A percentile compares a stretch with the other conserved stretches of the same genome.
These are phyloP conservation scores for Xylaria sp. DNA, from an alignment of 2,329 filamentous ascomycete genomes.

Conservation along the genomic window DNA sequence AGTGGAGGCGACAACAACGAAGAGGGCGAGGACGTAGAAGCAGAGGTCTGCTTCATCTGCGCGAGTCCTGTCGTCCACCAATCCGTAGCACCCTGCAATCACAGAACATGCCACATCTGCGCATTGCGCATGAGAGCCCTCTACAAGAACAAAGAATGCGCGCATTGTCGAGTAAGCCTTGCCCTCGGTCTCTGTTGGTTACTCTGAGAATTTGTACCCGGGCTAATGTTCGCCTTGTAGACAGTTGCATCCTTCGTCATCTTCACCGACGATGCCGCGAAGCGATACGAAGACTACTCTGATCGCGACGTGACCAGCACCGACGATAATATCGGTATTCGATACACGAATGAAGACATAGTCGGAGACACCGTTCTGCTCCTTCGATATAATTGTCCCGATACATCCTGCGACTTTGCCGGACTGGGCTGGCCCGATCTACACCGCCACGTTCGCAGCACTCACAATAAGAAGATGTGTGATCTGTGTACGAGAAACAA, in stretches of 20 bases:
- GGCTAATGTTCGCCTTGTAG: constrained; percentile 43
- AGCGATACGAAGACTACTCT: constrained; percentile 86
- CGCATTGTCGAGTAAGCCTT: constrained; percentile 85
- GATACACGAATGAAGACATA: constrained; percentile 88
- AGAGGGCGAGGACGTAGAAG: constrained; percentile 70
- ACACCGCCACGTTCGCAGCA: constrained; percentile 82
- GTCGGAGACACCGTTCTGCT: constrained; percentile 90
- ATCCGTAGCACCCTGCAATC: constrained; percentile 92
- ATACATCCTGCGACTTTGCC: constrained; percentile 77
- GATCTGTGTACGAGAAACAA: constrained; percentile 80
- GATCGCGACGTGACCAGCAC: constrained; percentile 77
- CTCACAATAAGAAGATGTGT: constrained; percentile 77
- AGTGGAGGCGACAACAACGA: constrained; percentile 44
- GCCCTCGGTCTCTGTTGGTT: neutral
- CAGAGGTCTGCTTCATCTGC: constrained; percentile 96
- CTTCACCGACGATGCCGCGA: constrained; percentile 86
- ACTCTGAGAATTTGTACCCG: neutral
- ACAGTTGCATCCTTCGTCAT: constrained; percentile 84
- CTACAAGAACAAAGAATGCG: constrained; percentile 96
- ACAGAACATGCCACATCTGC: constrained; percentile 96
- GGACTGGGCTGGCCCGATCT: constrained; percentile 80
- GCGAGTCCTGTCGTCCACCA: constrained; percentile 89
- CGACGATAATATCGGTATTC: constrained; percentile 89
- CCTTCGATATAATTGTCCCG: constrained; percentile 94
- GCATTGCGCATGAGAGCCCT: constrained; percentile 88